Base-by-base conservation (phyloP, 768 basidiomycete species). In the Termitomyces sp. region DNA sequence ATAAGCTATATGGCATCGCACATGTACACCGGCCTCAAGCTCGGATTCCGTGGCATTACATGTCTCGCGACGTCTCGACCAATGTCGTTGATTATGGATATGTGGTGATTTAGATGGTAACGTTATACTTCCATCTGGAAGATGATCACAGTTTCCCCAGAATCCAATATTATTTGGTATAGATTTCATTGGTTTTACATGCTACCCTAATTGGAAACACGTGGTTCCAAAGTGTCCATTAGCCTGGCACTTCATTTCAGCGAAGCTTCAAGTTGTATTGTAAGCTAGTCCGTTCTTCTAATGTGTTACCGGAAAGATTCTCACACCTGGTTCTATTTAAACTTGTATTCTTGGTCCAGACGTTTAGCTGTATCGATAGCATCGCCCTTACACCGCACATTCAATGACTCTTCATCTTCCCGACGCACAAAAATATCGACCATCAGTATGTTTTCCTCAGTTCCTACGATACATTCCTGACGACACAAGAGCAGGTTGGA, bases 391-490 rank as follows among this genome's bases (percentile, higher is more conserved):
- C 10, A 19, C 11, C 44, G 14, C 44, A 45, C 12, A n/a, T 45
- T 27, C 44, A 46, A 54, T 54, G 54, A 39, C 54, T 16, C 54
- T 54, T 23, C 54, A 54, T 34, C 34, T 54, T 27, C 54, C 54
- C 3, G 54, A 54, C 23, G 28, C 23, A 21, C 35, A 30, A 27
- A 54, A 54, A 43, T 54, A 54, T 54, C 32, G 27, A 32, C 54
- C 54, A 16, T 45, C 54, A n/a, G 54, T 54, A 54, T 3, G 54
- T 19, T 27, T n/a, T 10, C 21, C 3, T 14, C 32, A 23, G 34
- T 5, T 17, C 5, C 6, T 11, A 35, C 3, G 19, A 4, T 27
- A 19, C 16, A 52, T 43, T 19, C 3, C 28, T 40, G 11, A 16
- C 3, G n/a, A n/a, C 34, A 19, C 34, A 21, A n/a, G 23, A 4